These are phyloP conservation scores for Myxozyma geophila DNA, from an alignment of 805 yeast species.

Conservation along the genomic window DNA sequence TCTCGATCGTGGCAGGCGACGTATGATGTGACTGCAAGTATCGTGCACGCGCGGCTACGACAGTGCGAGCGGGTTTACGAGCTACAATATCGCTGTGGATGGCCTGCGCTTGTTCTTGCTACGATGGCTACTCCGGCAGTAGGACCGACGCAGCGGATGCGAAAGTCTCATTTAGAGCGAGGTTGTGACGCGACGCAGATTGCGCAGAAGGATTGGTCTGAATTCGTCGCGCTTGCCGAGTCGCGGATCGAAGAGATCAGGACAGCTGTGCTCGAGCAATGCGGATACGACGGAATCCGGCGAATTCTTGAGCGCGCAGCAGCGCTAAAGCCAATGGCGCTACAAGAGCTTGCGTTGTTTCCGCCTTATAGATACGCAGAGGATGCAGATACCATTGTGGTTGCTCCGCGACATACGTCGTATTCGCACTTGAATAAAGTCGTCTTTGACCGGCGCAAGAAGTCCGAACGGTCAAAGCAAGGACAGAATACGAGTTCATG, in stretches of 20 bases:
- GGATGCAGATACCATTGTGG: constrained; percentile 31
- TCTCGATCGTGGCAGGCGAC: constrained; percentile 33
- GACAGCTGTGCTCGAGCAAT: constrained; percentile 17
- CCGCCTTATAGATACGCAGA: constrained; percentile 32
- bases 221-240: constrained; percentile 30
- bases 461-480: background rate
- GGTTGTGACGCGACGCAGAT: constrained; percentile 39
- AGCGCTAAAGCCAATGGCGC: constrained; percentile 23
- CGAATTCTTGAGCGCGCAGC: constrained; percentile 36
- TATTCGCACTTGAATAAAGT: background rate
- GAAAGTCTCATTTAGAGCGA: constrained; percentile 38
- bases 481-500: background rate
- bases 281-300: constrained; percentile 37
- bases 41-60: constrained; percentile 37
- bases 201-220: constrained; percentile 35
- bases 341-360: constrained; percentile 31
- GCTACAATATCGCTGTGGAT: constrained; percentile 37
- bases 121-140: constrained; percentile 37
- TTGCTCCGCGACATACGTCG: constrained; percentile 22
- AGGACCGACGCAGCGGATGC: constrained; percentile 36
- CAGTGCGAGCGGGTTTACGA: constrained; percentile 38
- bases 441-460: background rate
- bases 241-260: constrained; percentile 28
- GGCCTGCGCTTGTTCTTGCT: constrained; percentile 39
- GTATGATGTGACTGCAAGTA: constrained; percentile 35